Evolutionary conservation across 371 early-diverging fungal genomes (phyloP), one percentile per base, ranked within the genome.

Genomic region (Circinella minor): DNA sequence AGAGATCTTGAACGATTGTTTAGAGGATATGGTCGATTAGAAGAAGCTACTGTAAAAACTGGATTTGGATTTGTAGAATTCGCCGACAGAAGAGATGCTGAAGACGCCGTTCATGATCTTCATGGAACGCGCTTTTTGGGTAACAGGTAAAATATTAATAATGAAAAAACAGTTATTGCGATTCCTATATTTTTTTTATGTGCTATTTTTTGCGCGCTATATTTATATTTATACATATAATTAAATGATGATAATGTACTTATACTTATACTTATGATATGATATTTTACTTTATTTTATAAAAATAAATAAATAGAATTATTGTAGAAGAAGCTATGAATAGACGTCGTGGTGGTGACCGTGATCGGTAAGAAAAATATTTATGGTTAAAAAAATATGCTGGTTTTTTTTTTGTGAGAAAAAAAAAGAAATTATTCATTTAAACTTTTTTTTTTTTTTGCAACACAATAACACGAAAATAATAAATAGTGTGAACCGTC

Each of bases 1-100:
- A 81, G 87, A 48, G 91, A 91, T 75, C 71, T 91, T 49, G 89
- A 91, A 74, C 72, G 73, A 63, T 84, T 89, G 55, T 89, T 91
- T 72, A 80, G 84, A 61, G 78, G 77, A 36, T 88, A 81, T 66
- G 91, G 91, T 39, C 77, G 81, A 62, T 84, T 91, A 71, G 82
- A 85, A 68, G 91, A 91, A 63, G 81, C 88, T 61, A 89, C 84
- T 36, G 76, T 91, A 59, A 88, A 88, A 74, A 86, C 80, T 61
- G 90, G 91, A 46, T 91, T 91, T 74, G 92, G 91, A 36, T 91
- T 43, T 17, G 59, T 60, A 9, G 67, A 59, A 67, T 59, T 59
- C 36, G 55, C 67, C 43, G 67, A 59, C 67, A 59, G 27, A 67
- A 57, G 60, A 60, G 60, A 57, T 67, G 43, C 60, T n/a, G 60